phyloP scores from a whole-genome alignment of 192 early-diverging fungal species.

The Geranomyces variabilis region DNA sequence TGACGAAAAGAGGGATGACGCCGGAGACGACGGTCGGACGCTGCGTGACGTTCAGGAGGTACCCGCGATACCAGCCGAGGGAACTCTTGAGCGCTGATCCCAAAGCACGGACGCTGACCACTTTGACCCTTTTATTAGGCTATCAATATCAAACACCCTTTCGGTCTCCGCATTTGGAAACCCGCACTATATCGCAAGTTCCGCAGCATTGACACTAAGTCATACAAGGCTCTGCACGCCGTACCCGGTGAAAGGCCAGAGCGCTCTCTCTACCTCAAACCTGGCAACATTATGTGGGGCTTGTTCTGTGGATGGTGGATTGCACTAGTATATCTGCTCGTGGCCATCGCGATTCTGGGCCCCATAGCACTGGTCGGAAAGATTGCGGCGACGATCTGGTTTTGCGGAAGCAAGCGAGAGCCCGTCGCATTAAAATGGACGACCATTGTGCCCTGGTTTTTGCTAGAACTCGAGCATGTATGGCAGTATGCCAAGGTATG shows the following conservation, averaged over 20 bases:
- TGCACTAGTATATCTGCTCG: conserved; percentile 60
- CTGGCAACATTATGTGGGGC: conserved; percentile 88
- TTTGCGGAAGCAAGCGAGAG: conserved; percentile 27
- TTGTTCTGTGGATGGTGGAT: conserved; percentile 92
- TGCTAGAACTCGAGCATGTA: conserved; percentile 10
- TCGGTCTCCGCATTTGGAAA: conserved; percentile 96
- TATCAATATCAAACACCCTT: conserved; percentile 73
- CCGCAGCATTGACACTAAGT: conserved; percentile 79
- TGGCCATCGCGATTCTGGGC: conserved; percentile 62
- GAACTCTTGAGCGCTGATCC: neutral
- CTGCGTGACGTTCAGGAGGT: conserved; percentile 48
- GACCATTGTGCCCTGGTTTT: conserved; percentile 44
- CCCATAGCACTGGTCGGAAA: conserved; percentile 44
- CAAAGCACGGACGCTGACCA: no score
- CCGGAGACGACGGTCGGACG: conserved; percentile 27
- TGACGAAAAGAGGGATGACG: conserved; percentile 7
- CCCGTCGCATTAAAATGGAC: conserved; percentile 49
- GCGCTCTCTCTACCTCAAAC: conserved; percentile 67
- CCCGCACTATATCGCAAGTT: conserved; percentile 95
- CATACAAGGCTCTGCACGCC: conserved; percentile 78
- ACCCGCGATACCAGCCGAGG: no score
- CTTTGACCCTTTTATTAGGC: conserved; percentile 26
- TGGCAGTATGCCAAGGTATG: conserved; percentile 35
- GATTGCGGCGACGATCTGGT: conserved; percentile 21
- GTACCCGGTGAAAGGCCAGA: conserved; percentile 60